phyloP scores from a whole-genome alignment of 1,139 yeast species.

The Candida sojae region DNA sequence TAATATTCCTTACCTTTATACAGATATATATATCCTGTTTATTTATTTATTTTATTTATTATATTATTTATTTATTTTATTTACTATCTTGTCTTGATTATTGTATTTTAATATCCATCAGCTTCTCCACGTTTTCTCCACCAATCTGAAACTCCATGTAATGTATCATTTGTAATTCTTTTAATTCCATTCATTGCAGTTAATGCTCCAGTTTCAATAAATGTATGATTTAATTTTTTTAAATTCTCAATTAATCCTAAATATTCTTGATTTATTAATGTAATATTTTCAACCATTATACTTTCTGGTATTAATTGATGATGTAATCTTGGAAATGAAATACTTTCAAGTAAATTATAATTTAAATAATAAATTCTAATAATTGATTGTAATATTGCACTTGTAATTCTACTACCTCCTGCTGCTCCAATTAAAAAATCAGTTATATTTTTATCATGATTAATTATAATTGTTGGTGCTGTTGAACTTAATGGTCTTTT shows the following conservation, averaged over 20 bases:
- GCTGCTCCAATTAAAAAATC: constrained; percentile 87
- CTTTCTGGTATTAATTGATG: constrained; percentile 84
- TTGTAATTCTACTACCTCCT: constrained; percentile 90
- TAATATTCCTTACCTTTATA: too few relatives aligned
- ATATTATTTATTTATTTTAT: constrained; percentile 6
- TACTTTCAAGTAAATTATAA: constrained; percentile 61
- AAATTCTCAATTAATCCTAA: constrained; percentile 17
- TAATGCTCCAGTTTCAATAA: constrained; percentile 36
- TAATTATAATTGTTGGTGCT: constrained; percentile 70
- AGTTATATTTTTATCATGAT: constrained; percentile 46
- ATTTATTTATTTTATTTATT: constrained; percentile 10
- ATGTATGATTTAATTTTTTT: constrained; percentile 27
- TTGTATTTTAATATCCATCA: constrained; percentile 33
- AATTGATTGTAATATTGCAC: constrained; percentile 80
- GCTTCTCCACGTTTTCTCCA: constrained; percentile 50
- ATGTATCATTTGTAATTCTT: constrained; percentile 16
- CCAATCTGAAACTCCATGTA: constrained; percentile 45
- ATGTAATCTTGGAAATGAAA: constrained; percentile 81
- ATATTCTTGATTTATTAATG: constrained; percentile 31
- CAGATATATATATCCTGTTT: constrained; percentile 4
- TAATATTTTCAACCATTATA: constrained; percentile 57
- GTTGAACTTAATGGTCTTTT: constrained; percentile 86
- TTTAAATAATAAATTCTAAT: constrained; percentile 61
- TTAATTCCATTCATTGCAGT: constrained; percentile 48
- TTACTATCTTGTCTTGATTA: not conserved